Evolutionary conservation across 2,329 filamentous ascomycete genomes (phyloP).

Genomic region (Chaetomiaceae sp.): DNA sequence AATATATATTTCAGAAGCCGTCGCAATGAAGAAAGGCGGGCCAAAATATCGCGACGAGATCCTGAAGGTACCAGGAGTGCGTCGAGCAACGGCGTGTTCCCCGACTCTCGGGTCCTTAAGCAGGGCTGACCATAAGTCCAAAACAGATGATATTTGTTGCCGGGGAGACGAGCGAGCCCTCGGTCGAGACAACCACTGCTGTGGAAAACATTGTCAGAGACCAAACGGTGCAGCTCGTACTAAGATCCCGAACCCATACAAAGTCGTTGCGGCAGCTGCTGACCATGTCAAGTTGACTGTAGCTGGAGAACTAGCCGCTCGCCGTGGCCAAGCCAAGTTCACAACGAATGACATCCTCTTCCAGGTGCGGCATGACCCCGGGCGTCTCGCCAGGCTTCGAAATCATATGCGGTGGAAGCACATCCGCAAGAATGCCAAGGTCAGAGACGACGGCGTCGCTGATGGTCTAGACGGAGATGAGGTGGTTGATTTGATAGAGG

Average conservation of each 20-base stretch:
- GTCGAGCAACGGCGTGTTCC: no score
- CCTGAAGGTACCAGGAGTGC: constrained; percentile 6
- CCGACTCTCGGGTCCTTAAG: no score
- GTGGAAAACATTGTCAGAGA: constrained; percentile 24
- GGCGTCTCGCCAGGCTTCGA: constrained; percentile 22
- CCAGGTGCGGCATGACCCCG: constrained; percentile 25
- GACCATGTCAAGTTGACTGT: constrained; percentile 14
- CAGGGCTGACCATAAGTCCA: background rate
- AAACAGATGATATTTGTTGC: constrained; percentile 27
- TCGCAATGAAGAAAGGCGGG: background rate
- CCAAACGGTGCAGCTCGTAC: constrained; percentile 14
- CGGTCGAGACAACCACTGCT: constrained; percentile 18
- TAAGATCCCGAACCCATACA: background rate
- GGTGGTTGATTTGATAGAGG: constrained; percentile 1
- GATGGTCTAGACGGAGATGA: constrained; percentile 19
- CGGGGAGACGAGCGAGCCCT: constrained; percentile 20
- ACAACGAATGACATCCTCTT: constrained; percentile 27
- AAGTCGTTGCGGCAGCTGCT: no score
- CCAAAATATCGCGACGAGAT: constrained; percentile 4
- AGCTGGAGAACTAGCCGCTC: constrained; percentile 22
- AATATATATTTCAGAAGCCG: background rate
- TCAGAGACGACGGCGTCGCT: constrained; percentile 10
- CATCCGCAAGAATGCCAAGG: constrained; percentile 21
- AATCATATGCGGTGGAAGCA: constrained; percentile 27
- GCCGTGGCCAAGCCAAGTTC: constrained; percentile 23